Conservation (phyloP, 768 basidiomycete species). For the Tulasnella sp. region DNA sequence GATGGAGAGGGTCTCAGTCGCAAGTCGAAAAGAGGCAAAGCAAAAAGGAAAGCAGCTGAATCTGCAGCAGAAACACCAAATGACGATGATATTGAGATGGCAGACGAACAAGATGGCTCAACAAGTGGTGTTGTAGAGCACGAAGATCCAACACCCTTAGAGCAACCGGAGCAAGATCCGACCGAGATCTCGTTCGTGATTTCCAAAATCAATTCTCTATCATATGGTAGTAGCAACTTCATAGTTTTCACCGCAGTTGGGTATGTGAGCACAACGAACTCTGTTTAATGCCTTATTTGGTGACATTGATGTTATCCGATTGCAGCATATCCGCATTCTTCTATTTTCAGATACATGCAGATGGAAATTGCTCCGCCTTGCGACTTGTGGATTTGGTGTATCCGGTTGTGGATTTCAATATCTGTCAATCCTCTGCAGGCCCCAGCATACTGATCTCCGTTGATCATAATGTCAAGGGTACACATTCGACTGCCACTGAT, state of each 20-base stretch:
- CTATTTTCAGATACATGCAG: not conserved
- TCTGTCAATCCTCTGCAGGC: no score
- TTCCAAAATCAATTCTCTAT: constrained; percentile 39
- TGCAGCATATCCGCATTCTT: not conserved
- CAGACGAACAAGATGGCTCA: constrained; percentile 28
- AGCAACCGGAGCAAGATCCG: constrained; percentile 10
- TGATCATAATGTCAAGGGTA: no score
- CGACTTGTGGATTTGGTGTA: constrained; percentile 37
- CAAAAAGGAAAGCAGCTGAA: constrained; percentile 17
- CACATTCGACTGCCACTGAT: no score
- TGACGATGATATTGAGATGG: constrained; percentile 21
- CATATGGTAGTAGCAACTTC: constrained; percentile 27
- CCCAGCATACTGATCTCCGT: no score
- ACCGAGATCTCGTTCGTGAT: constrained; percentile 38
- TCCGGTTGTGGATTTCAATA: constrained; percentile 49
- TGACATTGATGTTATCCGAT: no score
- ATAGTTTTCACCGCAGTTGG: constrained; percentile 61
- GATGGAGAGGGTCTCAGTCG: constrained; percentile 18
- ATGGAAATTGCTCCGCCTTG: no score
- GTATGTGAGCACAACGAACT: constrained; percentile 43
- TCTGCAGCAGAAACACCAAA: constrained; percentile 21
- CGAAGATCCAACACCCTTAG: constrained; percentile 10
- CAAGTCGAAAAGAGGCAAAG: constrained; percentile 17
- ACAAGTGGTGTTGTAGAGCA: constrained; percentile 22
- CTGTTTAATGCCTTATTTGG: no score